Evolutionary conservation across 495 filamentous ascomycete genomes (phyloP), one percentile per base, ranked within the genome.

Genomic region (Aspergillus bridgeri): DNA sequence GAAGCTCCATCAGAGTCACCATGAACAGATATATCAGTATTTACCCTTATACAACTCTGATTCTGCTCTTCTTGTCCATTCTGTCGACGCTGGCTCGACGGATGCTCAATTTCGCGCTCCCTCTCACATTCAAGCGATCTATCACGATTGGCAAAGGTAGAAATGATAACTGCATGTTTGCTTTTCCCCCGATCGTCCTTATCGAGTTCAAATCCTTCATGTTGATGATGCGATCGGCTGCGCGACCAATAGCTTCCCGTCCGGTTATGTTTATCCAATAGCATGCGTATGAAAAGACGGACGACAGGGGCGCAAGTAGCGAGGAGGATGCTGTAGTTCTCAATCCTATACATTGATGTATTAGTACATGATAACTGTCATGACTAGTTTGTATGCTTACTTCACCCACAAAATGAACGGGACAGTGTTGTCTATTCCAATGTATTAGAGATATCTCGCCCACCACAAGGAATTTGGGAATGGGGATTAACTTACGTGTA

Each of bases 331-430:
- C 63, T 65, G 49, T 74, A 74, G 53, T 74, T 74, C 51, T 74
- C 71, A n/a, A 74, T 72, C 42, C 70, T 73, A 59, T 1, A 17
- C 7, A 38, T n/a, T n/a, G n/a, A n/a, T n/a, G n/a, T n/a, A n/a
- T n/a, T n/a, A n/a, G n/a, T n/a, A n/a, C n/a, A n/a, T n/a, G n/a
- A n/a, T n/a, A n/a, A n/a, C n/a, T n/a, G n/a, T n/a, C n/a, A n/a
- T n/a, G n/a, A 6, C 29, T 42, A 5, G 5, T 22, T 18, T 20
- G 9, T 25, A 42, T 23, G 60, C 67, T 48, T 63, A 73, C 70
- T 74, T 74, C 13, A 72, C 69, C 71, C 71, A 74, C 6, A 74
- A 63, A n/a, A 74, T 45, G 19, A 74, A 74, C 1, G 62, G 48
- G 9, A 74, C 67, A n/a, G 72, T 70, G 18, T 72, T 74, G 42